Conservation (phyloP, 2,329 filamentous ascomycete species). For the Paecilomyces niveus region DNA sequence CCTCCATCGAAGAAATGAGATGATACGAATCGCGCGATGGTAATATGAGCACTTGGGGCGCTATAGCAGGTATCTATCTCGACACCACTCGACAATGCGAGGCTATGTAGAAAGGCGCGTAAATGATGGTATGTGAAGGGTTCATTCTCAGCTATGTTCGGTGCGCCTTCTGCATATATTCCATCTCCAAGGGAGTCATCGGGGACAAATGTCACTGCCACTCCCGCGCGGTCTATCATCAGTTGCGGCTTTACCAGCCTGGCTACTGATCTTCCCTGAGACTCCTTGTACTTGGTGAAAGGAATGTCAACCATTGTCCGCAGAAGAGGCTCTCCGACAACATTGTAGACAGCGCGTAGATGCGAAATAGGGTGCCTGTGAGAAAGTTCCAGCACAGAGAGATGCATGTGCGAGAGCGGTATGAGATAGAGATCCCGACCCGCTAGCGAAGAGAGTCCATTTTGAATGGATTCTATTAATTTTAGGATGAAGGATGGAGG, state of each 20-base stretch:
- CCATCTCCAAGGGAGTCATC: not conserved
- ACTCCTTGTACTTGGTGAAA: not conserved
- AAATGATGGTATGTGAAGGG: not conserved
- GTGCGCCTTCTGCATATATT: not conserved
- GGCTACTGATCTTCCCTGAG: not conserved
- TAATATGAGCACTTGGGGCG: not conserved
- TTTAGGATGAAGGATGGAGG: not conserved
- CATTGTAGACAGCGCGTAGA: not conserved
- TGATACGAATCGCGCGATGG: not conserved
- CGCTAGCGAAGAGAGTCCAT: not conserved
- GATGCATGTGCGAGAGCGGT: not conserved
- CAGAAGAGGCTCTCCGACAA: not conserved
- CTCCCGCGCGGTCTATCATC: not conserved
- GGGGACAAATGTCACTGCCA: not conserved
- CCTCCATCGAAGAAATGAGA: not conserved
- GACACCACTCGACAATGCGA: not conserved
- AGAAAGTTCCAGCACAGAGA: not conserved
- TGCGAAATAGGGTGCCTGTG: not conserved
- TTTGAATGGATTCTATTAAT: not conserved
- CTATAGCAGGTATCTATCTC: not conserved
- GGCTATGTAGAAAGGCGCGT: not conserved
- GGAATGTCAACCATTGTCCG: not conserved
- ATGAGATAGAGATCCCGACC: not conserved
- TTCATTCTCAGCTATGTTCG: not conserved
- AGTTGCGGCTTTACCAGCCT: not conserved